Percentiles rank a stretch among this genome's conserved stretches.
These are phyloP conservation scores for Henckelia pumila DNA, from an alignment of 257 asterid species.

Conservation along the genomic window DNA sequence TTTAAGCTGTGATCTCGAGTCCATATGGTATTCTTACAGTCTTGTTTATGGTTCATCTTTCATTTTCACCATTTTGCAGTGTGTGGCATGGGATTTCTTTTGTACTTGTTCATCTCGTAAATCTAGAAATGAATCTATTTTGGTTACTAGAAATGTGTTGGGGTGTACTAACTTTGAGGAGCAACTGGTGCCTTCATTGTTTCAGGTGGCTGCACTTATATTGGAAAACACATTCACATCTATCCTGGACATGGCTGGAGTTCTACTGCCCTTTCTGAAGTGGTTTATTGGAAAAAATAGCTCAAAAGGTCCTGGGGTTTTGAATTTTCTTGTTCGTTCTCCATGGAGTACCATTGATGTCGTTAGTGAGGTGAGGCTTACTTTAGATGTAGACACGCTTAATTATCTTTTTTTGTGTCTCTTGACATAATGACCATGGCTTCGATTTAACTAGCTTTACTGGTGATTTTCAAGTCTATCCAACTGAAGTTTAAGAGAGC, in stretches of 20 bases:
- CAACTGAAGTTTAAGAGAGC: too few species aligned
- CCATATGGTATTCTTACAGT: not conserved
- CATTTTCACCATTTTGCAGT: slow-evolving; percentile 1
- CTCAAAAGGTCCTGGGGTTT: slow-evolving; percentile 69
- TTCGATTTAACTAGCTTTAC: slow-evolving; percentile 1
- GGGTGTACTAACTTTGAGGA: slow-evolving; percentile 16
- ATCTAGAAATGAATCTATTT: not conserved
- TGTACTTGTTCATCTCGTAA: too few species aligned
- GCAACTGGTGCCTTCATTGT: slow-evolving; percentile 19
- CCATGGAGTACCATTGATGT: slow-evolving; percentile 94
- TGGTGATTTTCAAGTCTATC: not conserved
- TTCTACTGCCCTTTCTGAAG: slow-evolving; percentile 78
- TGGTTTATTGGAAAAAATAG: slow-evolving; percentile 86
- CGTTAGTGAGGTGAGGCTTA: slow-evolving; percentile 71
- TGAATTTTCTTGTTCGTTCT: slow-evolving; percentile 86
- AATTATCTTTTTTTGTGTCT: slow-evolving; percentile 1
- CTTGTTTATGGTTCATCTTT: not conserved
- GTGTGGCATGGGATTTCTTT: not conserved
- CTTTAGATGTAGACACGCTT: slow-evolving; percentile 1
- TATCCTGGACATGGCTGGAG: slow-evolving; percentile 98
- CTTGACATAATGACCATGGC: slow-evolving; percentile 22
- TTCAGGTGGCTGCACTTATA: slow-evolving; percentile 73
- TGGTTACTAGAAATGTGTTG: not conserved
- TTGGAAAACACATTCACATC: slow-evolving; percentile 97
- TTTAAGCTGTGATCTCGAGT: not conserved